Percentiles rank a stretch among this genome's conserved stretches.
phyloP scores from a whole-genome alignment of 2,329 filamentous ascomycete species.

The Arthrobotrys conoides region DNA sequence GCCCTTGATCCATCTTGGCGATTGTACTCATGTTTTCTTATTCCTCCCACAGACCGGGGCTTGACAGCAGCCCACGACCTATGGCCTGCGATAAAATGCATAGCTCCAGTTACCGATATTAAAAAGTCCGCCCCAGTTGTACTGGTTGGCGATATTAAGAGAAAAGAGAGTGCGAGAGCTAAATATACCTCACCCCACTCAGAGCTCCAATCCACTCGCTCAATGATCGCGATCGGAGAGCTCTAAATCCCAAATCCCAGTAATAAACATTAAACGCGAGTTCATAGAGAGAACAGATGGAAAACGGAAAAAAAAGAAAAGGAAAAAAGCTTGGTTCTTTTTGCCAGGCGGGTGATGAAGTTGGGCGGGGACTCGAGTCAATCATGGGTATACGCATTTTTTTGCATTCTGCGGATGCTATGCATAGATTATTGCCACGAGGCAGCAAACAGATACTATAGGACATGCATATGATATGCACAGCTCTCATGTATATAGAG shows the following conservation, averaged over 20 bases:
- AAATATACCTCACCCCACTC: slow-evolving; percentile 48
- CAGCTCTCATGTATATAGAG: slow-evolving; percentile 26
- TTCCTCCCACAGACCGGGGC: background rate
- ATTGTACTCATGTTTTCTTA: slow-evolving; percentile 24
- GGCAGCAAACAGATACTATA: background rate
- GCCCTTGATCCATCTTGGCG: background rate
- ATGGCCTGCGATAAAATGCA: slow-evolving; percentile 1
- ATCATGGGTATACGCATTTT: slow-evolving; percentile 10
- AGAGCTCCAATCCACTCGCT: slow-evolving; percentile 34
- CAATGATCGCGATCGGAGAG: slow-evolving; percentile 34
- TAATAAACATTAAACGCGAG: slow-evolving; percentile 13
- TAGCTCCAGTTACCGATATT: slow-evolving; percentile 52
- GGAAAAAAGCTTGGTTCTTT: slow-evolving; percentile 12
- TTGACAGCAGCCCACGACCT: background rate
- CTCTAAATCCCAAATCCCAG: slow-evolving; percentile 31
- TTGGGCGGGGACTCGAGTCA: slow-evolving; percentile 15
- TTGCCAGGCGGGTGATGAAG: slow-evolving; percentile 49
- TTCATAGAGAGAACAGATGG: background rate
- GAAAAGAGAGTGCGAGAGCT: slow-evolving; percentile 17
- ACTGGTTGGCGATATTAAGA: slow-evolving; percentile 48
- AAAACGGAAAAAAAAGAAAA: background rate
- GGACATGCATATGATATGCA: background rate
- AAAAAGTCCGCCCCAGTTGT: slow-evolving; percentile 21
- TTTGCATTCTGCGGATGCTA: slow-evolving; percentile 2
- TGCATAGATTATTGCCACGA: slow-evolving; percentile 14